Evolutionary conservation across 1,284 basidiomycete species (phyloP), one percentile per base, ranked within the genome.

Genomic region (Sparassis latifolia): DNA sequence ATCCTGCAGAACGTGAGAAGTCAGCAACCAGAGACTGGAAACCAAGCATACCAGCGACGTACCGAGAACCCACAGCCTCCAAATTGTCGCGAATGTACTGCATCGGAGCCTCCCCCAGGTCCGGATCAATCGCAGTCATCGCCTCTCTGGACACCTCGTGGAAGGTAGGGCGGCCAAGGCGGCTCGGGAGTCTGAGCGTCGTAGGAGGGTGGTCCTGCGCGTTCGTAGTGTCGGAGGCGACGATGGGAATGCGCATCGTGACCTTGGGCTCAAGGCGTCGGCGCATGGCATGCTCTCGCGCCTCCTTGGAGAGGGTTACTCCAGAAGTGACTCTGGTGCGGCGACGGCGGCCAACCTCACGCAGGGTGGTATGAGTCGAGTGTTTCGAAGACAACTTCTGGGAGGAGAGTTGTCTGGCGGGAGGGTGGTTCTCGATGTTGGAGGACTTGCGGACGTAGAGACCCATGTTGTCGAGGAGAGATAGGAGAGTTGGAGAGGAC

Each of bases 51-150:
- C 41, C 3, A 42, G 30, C 4, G 30, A 68, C 69, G 48, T 62
- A 74, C 71, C 57, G 52, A 28, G 63, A 49, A 27, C 66, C 66
- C 12, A 58, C 48, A 10, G 51, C 50, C 45, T 63, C 64, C 33
- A 73, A 55, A 31, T 56, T 58, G n/a, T 67, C 66, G 42, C 66
- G 65, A 40, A 75, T 65, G 53, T 70, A 74, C 9, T 67, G 54
- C 32, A 67, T 55, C 4, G 68, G 65, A 5, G 70, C 51, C 6
- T 63, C 62, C 6, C 50, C 59, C 29, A 74, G 59, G 27, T 59
- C 62, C 10, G 67, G 66, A 43, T 67, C 67, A 47, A 70, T 62
- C 0, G 59, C 57, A 4, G 61, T 61, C 41, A 70, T 52, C 44
- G 61, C 59, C 44, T 54, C 60, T 29, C 55, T 52, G 30, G 60